These are phyloP conservation scores for Pugionium dolabratum DNA, from an alignment of 345 rosid species.

Conservation along the genomic window DNA sequence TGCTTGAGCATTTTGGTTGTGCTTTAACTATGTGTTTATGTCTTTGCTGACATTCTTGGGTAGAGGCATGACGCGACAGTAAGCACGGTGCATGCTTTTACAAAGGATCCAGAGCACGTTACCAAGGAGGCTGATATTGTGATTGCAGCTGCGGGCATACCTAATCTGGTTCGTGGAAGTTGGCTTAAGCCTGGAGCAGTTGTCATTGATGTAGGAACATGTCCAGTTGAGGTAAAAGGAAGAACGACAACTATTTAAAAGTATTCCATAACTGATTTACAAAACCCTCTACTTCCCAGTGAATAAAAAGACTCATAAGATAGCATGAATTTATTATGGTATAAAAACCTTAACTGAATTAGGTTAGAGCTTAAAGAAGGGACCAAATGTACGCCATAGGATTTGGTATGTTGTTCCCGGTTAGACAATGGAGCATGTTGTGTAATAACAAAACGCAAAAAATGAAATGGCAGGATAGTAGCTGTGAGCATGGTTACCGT, in stretches of 20 bases:
- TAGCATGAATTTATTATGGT: not conserved
- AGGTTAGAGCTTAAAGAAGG: slow-evolving; percentile 14
- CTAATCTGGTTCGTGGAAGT: slow-evolving; percentile 74
- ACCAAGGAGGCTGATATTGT: slow-evolving; percentile 79
- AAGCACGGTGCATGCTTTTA: slow-evolving; percentile 68
- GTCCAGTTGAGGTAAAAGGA: slow-evolving; percentile 67
- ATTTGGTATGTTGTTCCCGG: slow-evolving; percentile 2
- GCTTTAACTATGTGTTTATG: slow-evolving; percentile 2
- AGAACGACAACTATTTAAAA: not conserved
- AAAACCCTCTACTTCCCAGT: not conserved
- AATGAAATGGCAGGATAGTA: slow-evolving; percentile 55
- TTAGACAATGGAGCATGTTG: slow-evolving; percentile 22
- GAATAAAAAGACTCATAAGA: not conserved
- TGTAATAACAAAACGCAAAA: too few relatives aligned
- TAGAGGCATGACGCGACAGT: slow-evolving; percentile 96
- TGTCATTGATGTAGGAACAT: slow-evolving; percentile 87
- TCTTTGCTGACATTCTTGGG: slow-evolving; percentile 37
- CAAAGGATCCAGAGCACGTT: slow-evolving; percentile 67
- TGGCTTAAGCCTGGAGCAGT: slow-evolving; percentile 90
- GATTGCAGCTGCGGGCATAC: slow-evolving; percentile 80
- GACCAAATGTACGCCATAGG: not conserved
- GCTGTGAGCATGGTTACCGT: slow-evolving; percentile 70
- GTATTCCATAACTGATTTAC: not conserved
- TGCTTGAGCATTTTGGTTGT: slow-evolving; percentile 1
- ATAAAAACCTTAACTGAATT: not conserved